phyloP scores from a whole-genome alignment of 2,329 filamentous ascomycete genomes.

The Fusarium drepaniforme region DNA sequence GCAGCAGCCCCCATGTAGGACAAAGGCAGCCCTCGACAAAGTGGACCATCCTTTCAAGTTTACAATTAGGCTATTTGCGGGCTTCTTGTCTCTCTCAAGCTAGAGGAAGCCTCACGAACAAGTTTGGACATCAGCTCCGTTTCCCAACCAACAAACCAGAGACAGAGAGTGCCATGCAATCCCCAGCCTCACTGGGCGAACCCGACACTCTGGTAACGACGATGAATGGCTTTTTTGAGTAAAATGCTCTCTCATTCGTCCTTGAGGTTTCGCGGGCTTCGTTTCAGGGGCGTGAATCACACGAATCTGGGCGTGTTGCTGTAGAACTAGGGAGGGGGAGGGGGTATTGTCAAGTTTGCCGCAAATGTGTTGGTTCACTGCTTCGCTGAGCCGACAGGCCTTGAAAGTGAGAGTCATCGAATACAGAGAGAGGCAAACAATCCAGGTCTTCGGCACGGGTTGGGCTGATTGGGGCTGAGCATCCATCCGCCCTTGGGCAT shows the following conservation, averaged over 20 bases:
- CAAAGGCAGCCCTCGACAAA: slow-evolving; percentile 1
- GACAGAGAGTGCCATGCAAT: no score
- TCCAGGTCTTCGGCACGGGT: background rate
- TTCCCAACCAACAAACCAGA: background rate
- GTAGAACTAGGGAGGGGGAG: background rate
- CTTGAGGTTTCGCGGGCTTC: background rate
- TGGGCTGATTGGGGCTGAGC: background rate
- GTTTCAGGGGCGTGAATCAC: slow-evolving; percentile 25
- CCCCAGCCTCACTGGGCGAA: background rate
- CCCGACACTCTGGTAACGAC: background rate
- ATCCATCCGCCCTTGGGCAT: background rate
- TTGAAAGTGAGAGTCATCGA: background rate
- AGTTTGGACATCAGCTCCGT: background rate
- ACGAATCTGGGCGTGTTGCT: background rate
- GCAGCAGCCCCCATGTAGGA: slow-evolving; percentile 1
- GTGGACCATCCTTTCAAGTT: background rate
- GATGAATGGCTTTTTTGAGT: background rate
- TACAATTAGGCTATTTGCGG: slow-evolving; percentile 4
- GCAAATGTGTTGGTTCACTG: background rate
- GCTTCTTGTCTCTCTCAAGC: background rate
- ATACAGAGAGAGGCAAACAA: slow-evolving; percentile 14
- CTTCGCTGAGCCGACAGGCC: background rate
- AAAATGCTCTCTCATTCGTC: background rate
- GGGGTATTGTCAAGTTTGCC: background rate
- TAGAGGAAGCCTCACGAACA: background rate